Percentiles rank a stretch among this genome's conserved stretches.
phyloP scores from a whole-genome alignment of 352 stramenopile species.

The Discostella stelligera region DNA sequence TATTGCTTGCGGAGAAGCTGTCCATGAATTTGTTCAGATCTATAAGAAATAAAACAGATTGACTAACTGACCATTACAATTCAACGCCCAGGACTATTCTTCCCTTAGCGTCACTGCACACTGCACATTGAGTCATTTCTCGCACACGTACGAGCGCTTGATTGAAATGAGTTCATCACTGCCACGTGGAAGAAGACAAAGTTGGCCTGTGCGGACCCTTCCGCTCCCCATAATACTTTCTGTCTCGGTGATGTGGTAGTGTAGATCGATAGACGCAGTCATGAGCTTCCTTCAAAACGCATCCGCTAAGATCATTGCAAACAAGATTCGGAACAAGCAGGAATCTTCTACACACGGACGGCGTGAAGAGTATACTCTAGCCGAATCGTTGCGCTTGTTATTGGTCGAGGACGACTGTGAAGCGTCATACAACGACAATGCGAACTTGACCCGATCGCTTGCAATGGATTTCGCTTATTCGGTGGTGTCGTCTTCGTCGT shows the following conservation, averaged over 20 bases:
- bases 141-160: too few species aligned
- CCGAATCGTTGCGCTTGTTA: slow-evolving; percentile 12
- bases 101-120: neutral
- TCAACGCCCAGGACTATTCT: neutral
- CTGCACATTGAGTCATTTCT: neutral
- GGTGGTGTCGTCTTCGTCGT: slow-evolving; percentile 14
- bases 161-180: too few species aligned
- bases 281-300: slow-evolving; percentile 37
- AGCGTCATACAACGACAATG: neutral
- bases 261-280: too few species aligned
- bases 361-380: neutral
- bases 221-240: too few species aligned
- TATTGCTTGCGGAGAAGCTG: slow-evolving; percentile 47
- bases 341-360: neutral
- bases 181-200: too few species aligned
- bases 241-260: too few species aligned
- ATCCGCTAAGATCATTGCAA: slow-evolving; percentile 16
- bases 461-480: slow-evolving; percentile 40
- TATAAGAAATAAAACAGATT: slow-evolving; percentile 12
- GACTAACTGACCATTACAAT: neutral
- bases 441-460: slow-evolving; percentile 18
- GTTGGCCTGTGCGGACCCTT: too few species aligned
- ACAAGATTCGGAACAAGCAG: neutral
- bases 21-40: slow-evolving; percentile 48
- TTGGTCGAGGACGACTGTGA: slow-evolving; percentile 33